A percentile compares a stretch with the other conserved stretches of the same genome.
Conservation (phyloP, 129 eudicot genomes). For the Escallonia herrerae region DNA sequence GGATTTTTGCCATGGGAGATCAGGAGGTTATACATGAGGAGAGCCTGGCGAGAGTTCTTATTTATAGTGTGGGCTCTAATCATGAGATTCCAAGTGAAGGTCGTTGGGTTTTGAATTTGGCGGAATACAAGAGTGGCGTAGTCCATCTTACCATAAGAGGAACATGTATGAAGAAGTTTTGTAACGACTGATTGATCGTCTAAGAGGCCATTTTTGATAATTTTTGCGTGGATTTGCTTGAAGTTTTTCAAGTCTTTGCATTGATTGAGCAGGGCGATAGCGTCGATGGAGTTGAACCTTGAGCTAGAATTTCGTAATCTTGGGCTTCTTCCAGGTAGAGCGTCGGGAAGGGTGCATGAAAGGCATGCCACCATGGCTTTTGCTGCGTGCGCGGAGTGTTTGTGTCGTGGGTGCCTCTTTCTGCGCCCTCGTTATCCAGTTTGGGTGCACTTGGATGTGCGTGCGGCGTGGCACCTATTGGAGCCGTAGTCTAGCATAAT, state of each 20-base stretch:
- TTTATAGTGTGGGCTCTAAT: slow-evolving; percentile 15
- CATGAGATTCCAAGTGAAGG: slow-evolving; percentile 25
- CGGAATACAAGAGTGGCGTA: slow-evolving; percentile 16
- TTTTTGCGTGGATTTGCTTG: slow-evolving; percentile 27
- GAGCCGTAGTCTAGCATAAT: no score
- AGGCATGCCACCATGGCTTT: slow-evolving; percentile 4
- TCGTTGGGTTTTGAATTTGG: slow-evolving; percentile 6
- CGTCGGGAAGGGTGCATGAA: slow-evolving; percentile 4
- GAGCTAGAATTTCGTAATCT: not conserved
- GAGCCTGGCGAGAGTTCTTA: not conserved
- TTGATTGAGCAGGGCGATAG: slow-evolving; percentile 7
- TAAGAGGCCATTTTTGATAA: slow-evolving; percentile 14
- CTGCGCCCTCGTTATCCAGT: no score
- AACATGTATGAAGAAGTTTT: slow-evolving; percentile 10
- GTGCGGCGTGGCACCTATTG: no score
- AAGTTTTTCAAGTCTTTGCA: slow-evolving; percentile 17
- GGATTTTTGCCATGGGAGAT: slow-evolving; percentile 13
- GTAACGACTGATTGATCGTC: slow-evolving; percentile 8
- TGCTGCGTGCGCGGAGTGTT: no score
- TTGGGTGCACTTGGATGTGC: no score
- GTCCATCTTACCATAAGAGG: slow-evolving; percentile 14
- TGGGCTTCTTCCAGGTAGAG: not conserved
- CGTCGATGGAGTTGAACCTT: not conserved
- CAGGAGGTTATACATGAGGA: slow-evolving; percentile 20
- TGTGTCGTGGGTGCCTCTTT: no score